Evolutionary conservation across 371 early-diverging fungal genomes (phyloP), one percentile per base, ranked within the genome.

Genomic region (Synchytrium microbalum): DNA sequence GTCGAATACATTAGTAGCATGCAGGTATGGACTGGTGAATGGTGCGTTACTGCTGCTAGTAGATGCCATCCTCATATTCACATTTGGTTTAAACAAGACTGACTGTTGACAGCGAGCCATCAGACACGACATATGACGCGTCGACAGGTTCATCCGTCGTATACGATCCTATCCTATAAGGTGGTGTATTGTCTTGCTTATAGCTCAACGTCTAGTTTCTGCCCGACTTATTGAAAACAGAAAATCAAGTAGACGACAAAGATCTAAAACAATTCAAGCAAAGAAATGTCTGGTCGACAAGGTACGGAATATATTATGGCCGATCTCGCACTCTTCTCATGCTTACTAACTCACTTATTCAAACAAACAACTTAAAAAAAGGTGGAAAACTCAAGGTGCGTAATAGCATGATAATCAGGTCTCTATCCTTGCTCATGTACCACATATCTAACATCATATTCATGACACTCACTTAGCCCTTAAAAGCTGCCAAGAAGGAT

Each of bases 401-500:
- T 51, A n/a, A 51, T 13, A 51, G 51, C n/a, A 14, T 51, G 51
- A 51, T 14, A 51, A 51, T n/a, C 14, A 13, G 51, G n/a, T 13
- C 14, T 13, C n/a, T 51, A n/a, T 14, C 51, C 51, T 14, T 14
- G 51, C 14, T 51, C 14, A 51, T n/a, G 13, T 51, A n/a, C 14
- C n/a, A 14, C 51, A 14, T n/a, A 51, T 51, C 14, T 14, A 51
- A n/a, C 51, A 13, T 51, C 51, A 14, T 51, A 13, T 51, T 51
- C 51, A 14, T 51, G 14, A 13, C 51, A 51, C 13, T 51, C n/a
- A 14, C n/a, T n/a, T 32, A 89, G 85, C 90, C 90, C 64, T 79
- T 90, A 64, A 90, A 90, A 84, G 80, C 81, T 32, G 77, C 86
- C 64, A 87, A 88, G 84, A 74, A 72, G 68, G 68, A 72, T 26